These are phyloP conservation scores for Porogramme epimiltina DNA, from an alignment of 1,284 basidiomycete species.

Conservation along the genomic window DNA sequence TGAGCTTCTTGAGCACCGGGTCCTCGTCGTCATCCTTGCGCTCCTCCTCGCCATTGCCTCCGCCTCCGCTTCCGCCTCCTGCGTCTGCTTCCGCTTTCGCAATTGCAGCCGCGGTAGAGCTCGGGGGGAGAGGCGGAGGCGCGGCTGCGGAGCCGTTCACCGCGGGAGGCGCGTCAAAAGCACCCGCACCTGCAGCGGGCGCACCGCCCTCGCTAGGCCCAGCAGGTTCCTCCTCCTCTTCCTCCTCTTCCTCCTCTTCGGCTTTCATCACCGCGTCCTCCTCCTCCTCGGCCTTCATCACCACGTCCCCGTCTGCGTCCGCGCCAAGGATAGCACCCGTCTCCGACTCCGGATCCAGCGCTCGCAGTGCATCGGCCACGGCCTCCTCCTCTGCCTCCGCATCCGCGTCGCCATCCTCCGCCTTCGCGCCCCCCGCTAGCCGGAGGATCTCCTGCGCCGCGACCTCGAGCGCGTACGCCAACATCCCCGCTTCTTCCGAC, in stretches of 20 bases:
- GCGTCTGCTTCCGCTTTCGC: background rate
- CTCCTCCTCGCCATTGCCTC: background rate
- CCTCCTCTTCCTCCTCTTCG: slow-evolving; percentile 13
- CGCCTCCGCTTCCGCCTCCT: background rate
- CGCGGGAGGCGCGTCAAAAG: background rate
- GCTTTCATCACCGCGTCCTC: slow-evolving; percentile 17
- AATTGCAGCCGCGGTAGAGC: background rate
- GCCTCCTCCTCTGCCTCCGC: slow-evolving; percentile 18
- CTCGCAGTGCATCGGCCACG: background rate
- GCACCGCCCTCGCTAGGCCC: background rate
- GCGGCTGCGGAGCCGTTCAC: background rate
- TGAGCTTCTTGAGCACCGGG: slow-evolving; percentile 50
- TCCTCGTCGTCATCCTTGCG: slow-evolving; percentile 42
- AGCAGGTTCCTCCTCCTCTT: background rate
- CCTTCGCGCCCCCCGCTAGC: slow-evolving; percentile 6
- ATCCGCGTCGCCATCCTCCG: background rate
- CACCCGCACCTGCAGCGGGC: background rate
- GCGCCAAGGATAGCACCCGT: background rate
- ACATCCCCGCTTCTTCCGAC: slow-evolving; percentile 48
- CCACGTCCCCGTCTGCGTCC: slow-evolving; percentile 17
- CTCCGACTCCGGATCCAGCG: background rate
- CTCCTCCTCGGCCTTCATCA: slow-evolving; percentile 22
- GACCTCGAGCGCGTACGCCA: slow-evolving; percentile 52
- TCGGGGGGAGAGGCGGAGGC: background rate
- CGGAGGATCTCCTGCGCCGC: slow-evolving; percentile 46